Conservation (phyloP, 1,284 basidiomycete genomes). For the Coniferiporia sulphurascens region DNA sequence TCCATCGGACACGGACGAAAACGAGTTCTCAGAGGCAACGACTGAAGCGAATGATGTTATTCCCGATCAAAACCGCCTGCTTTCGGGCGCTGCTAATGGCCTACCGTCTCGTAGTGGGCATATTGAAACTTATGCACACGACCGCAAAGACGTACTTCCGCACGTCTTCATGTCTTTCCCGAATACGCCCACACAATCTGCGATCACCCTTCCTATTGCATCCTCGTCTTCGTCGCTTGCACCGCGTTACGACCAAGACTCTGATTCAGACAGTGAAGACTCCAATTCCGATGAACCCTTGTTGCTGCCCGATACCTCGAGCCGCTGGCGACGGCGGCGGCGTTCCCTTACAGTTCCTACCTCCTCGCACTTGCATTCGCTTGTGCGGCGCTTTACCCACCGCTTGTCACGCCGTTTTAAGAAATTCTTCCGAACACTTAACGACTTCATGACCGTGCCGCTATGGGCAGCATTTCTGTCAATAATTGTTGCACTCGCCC, state of each 20-base stretch:
- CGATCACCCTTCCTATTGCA: not conserved
- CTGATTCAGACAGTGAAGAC: not conserved
- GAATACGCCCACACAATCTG: conserved; percentile 13
- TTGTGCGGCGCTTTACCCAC: not conserved
- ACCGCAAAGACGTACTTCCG: not conserved
- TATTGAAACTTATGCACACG: not conserved
- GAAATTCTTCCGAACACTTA: conserved; percentile 41
- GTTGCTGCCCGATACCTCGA: not conserved
- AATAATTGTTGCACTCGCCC: conserved; percentile 76
- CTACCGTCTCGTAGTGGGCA: not conserved
- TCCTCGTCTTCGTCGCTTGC: not conserved
- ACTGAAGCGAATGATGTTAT: not conserved
- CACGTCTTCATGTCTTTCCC: conserved; percentile 13
- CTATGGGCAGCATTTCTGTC: conserved; percentile 79
- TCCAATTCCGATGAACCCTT: not conserved
- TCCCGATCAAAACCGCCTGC: not conserved
- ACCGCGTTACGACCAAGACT: not conserved
- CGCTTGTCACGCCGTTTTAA: conserved; percentile 25
- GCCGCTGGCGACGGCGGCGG: not conserved
- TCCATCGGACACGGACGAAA: not conserved
- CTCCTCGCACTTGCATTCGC: not conserved
- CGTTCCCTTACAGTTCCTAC: not conserved
- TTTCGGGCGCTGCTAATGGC: not conserved
- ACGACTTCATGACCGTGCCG: conserved; percentile 84
- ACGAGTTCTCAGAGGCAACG: not conserved